These are phyloP conservation scores for Globisporangium sylvaticum DNA, from an alignment of 352 stramenopile species.

Conservation along the genomic window DNA sequence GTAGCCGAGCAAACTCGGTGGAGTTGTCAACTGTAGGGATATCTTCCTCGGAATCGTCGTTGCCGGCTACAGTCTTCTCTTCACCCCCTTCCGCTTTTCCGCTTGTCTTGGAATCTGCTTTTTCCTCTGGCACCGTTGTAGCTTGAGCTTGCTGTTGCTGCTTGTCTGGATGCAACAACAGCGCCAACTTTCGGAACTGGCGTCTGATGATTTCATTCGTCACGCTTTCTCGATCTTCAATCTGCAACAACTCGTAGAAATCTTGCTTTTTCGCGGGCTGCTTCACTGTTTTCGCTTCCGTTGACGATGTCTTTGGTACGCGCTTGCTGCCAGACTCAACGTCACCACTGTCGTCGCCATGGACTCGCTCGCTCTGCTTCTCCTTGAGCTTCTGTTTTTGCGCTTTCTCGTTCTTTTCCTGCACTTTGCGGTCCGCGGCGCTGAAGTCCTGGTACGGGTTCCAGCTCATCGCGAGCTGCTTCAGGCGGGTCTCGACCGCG, in stretches of 20 bases:
- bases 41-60: constrained; percentile 7
- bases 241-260: constrained; percentile 61
- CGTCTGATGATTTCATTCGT: constrained; percentile 49
- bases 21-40: constrained; percentile 14
- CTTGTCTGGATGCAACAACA: constrained; percentile 74
- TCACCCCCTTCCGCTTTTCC: background rate
- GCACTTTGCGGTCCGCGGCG: constrained; percentile 14
- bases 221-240: constrained; percentile 23
- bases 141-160: constrained; percentile 21
- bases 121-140: too few relatives aligned
- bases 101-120: background rate
- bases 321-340: background rate
- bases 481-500: constrained; percentile 52
- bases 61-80: constrained; percentile 11
- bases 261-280: constrained; percentile 39
- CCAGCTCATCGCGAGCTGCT: constrained; percentile 58
- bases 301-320: background rate
- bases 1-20: constrained; percentile 59
- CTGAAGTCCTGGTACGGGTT: constrained; percentile 72
- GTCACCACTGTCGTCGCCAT: background rate
- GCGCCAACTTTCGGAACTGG: constrained; percentile 63
- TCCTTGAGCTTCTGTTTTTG: constrained; percentile 2
- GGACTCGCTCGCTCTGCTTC: background rate
- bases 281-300: constrained; percentile 6
- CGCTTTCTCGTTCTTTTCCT: constrained; percentile 17